phyloP scores from a whole-genome alignment of 2,329 filamentous ascomycete genomes.

The Hymenoscyphus occultus region DNA sequence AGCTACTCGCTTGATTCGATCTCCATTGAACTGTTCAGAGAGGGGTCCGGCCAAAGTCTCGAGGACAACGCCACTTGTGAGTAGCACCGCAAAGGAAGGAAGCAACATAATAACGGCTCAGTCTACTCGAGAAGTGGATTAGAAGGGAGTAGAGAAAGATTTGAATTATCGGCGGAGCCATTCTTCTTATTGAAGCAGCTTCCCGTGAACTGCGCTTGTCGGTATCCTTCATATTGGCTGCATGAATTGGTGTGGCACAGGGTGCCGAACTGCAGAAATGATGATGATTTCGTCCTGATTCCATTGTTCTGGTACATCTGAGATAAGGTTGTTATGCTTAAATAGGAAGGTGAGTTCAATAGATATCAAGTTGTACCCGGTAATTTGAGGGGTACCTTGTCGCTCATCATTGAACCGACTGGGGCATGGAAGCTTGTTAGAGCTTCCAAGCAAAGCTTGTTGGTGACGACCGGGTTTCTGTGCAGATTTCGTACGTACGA shows the following conservation, averaged over 20 bases:
- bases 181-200: background rate
- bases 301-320: background rate
- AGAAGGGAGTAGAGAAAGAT: background rate
- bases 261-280: background rate
- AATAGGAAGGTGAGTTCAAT: slow-evolving; percentile 9
- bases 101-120: slow-evolving; percentile 21
- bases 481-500: background rate
- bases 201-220: background rate
- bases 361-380: background rate
- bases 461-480: background rate
- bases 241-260: background rate
- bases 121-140: background rate
- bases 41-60: slow-evolving; percentile 22
- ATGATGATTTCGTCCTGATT: background rate
- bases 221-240: background rate
- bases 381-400: slow-evolving; percentile 2
- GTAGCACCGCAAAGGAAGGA: slow-evolving; percentile 18
- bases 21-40: slow-evolving; percentile 11
- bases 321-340: slow-evolving; percentile 6
- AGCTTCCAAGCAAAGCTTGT: slow-evolving; percentile 3
- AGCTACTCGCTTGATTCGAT: slow-evolving; percentile 21
- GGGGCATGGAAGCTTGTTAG: background rate
- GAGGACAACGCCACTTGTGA: slow-evolving; percentile 23
- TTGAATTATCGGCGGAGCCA: background rate
- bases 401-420: background rate